Conservation (phyloP, 306 rosid species). For the Vigna reflexopilosa region DNA sequence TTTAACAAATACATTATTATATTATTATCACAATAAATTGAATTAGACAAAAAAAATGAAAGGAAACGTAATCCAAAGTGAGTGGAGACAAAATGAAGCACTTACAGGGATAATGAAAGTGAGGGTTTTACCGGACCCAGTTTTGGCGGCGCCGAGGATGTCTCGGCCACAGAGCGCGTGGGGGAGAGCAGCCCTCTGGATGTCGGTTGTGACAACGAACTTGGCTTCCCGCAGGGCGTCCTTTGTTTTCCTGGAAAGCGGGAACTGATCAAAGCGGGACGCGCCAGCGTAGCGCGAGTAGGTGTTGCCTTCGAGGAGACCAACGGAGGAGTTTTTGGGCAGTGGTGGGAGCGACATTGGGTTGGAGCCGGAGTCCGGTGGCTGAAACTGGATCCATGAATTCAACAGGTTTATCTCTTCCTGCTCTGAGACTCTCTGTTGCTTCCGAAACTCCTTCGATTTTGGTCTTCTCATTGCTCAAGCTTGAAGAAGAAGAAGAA, state of each 20-base stretch:
- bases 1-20: background rate
- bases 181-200: conserved; percentile 87
- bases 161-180: conserved; percentile 86
- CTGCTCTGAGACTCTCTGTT: conserved; percentile 53
- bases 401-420: conserved; percentile 56
- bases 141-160: conserved; percentile 91
- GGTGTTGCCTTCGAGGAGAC: conserved; percentile 45
- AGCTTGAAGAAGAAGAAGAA: conserved; percentile 5
- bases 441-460: conserved; percentile 58
- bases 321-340: conserved; percentile 48
- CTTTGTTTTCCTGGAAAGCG: conserved; percentile 68
- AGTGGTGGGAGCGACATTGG: conserved; percentile 69
- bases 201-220: conserved; percentile 75
- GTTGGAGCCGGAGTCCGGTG: conserved; percentile 67
- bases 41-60: background rate
- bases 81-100: background rate
- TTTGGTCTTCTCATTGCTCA: conserved; percentile 61
- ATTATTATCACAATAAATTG: background rate
- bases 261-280: conserved; percentile 64
- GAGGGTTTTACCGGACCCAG: conserved; percentile 94
- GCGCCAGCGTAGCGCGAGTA: conserved; percentile 78
- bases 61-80: conserved; percentile 2
- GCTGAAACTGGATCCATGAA: conserved; percentile 63
- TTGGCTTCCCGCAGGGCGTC: conserved; percentile 57
- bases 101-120: conserved; percentile 90